Evolutionary conservation across 1,139 yeast genomes (phyloP), one percentile per base, ranked within the genome.

Genomic region (Yamadazyma buinensis): DNA sequence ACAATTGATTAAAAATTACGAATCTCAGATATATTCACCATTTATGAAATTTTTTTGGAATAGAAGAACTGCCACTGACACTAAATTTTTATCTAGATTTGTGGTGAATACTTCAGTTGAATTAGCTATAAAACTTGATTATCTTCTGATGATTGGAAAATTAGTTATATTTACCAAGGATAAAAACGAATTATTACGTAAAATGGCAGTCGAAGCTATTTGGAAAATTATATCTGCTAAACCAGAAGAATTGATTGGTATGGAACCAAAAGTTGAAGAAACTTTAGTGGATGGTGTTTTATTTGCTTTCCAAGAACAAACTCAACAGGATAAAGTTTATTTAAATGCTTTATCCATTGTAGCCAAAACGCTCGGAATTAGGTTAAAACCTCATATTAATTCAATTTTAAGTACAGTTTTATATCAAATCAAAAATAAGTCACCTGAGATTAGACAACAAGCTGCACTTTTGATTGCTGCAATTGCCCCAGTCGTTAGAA

Each of bases 271-370:
- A 27, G 43, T 80, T 11, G 95, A 87, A 45, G 73, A 77, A 30
- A 62, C 80, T 29, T 62, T 92, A 28, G 70, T 92, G 9, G 97
- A 92, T 58, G 95, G 95, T 1, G 67, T 87, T 2, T 58, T 90
- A n/a, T 80, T 72, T 40, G 88, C 95, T 0, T 84, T 85, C 52
- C 95, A 87, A 55, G 87, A 85, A 40, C 96, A 88, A 49, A 67
- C 77, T 0, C 40, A 44, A 2, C 76, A 73, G 22, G 81, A 80
- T 41, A 50, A 58, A 4, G 63, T 77, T 1, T 69, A 86, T 29
- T 61, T 87, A 29, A 69, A 68, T 37, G 84, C 86, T 1, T 76
- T 90, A 50, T 82, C 84, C 0, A 65, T 81, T 0, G 77, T 84
- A 1, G 72, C 85, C 6, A 66, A 60, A n/a, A 77, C 88, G 0